Base-by-base conservation (phyloP, 768 basidiomycete species). In the Infundibulicybe gibba region DNA sequence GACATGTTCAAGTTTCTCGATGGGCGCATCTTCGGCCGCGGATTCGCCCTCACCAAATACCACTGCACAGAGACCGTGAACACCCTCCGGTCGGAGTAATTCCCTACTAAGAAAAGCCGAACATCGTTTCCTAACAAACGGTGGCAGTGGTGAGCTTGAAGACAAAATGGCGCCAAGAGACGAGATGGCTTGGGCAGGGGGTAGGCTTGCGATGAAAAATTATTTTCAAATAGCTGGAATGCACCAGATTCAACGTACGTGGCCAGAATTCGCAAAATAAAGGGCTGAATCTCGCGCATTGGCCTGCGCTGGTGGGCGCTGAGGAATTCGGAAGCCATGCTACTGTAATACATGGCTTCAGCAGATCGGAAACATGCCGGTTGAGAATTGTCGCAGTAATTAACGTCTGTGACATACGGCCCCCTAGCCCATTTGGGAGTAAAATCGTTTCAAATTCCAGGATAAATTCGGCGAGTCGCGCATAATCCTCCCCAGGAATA, bases 1-100 rank as follows among this genome's bases (percentile, higher is more conserved):
- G 30, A 91, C 70, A 46, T 85, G 83, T 49, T 92, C 85, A 21
- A 93, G 70, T 58, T 87, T 89, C 49, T 86, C 80, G 3, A 89
- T 56, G 2, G 75, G 72, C 2, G 77, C 70, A 44, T 81, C 79
- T 3, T 79, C 79, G 6, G 62, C 68, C 1, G 57, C 54, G 0
- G 63, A 59, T 15, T 81, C 79, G 32, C 77, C 76, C 37, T 83
- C 84, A 2, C 83, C 80, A 44, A 92, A 83, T 1, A 90, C 67
- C 9, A 86, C 85, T 9, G 74, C 71, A 52, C 79, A 83, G 15
- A 93, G 72, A 0, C 87, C 87, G 21, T 69, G 71, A 1, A 92
- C 72, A 1, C 91, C 91, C 17, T 81, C 77, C 0, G 81, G 78
- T 16, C 87, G 80, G 16, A 88, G 64, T 9, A 93, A 63, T 58